Evolutionary conservation across 1,284 basidiomycete genomes (phyloP).

Genomic region (Coriolopsis trogii): DNA sequence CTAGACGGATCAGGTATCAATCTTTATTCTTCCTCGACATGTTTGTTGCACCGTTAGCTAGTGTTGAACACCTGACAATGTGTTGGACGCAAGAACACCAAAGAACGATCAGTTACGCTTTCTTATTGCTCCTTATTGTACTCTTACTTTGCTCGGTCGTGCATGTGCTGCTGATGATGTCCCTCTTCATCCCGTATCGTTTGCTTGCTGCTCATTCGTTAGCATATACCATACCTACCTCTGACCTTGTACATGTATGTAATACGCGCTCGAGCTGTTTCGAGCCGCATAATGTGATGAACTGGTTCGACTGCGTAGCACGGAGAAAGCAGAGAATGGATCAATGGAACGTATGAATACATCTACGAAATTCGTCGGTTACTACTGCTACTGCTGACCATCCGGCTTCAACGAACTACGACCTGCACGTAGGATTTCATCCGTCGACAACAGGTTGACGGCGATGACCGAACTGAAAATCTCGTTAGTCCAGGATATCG

Average conservation of each 20-base stretch:
- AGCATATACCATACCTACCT: conserved; percentile 15
- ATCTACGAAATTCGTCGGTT: conserved; percentile 13
- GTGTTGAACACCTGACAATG: conserved; percentile 23
- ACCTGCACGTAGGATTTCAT: conserved; percentile 94
- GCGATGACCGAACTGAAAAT: conserved; percentile 90
- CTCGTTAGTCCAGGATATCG: conserved; percentile 18
- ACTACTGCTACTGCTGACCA: conserved; percentile 56
- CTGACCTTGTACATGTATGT: conserved; percentile 22
- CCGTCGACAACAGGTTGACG: conserved; percentile 92
- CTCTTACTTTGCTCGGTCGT: conserved; percentile 11
- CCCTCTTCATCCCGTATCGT: conserved; percentile 1
- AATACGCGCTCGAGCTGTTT: conserved; percentile 18
- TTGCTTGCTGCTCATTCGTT: conserved; percentile 12
- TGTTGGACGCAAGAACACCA: conserved; percentile 22
- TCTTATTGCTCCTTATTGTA: conserved; percentile 35
- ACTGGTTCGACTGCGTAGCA: not conserved
- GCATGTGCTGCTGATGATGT: conserved; percentile 4
- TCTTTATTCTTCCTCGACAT: not conserved
- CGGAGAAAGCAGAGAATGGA: not conserved
- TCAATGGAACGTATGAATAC: conserved; percentile 12
- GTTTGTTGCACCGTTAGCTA: not conserved
- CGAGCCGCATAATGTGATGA: conserved; percentile 11
- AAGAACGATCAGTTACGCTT: conserved; percentile 18
- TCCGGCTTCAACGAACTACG: conserved; percentile 87
- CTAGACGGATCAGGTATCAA: conserved; percentile 12